Evolutionary conservation across 202 grass and related monocot species (phyloP), one percentile per base, ranked within the genome.

Genomic region (Carex sylvatica): DNA sequence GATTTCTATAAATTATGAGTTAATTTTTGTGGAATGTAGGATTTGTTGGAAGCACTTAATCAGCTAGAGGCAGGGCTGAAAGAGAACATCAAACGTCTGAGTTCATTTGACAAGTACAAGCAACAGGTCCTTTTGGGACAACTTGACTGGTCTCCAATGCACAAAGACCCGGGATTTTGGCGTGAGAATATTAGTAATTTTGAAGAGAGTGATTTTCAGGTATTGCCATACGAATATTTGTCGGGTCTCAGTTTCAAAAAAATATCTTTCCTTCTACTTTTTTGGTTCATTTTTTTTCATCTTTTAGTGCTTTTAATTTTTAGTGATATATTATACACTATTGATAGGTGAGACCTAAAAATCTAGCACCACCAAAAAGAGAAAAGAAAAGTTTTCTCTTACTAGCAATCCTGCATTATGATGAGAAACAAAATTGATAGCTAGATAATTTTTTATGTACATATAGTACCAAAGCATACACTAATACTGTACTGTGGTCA

Each of bases 121-220:
- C 93, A 99, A 47, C 88, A 99, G 84, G 93, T 95, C 73, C 91
- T 99, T 95, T 79, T 95, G 72, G 96, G 92, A 81, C 87, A 95
- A 88, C 92, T 95, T 51, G 92, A 98, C 42, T 98, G 96, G 96
- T 95, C 89, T 84, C 87, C 96, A 65, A 92, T 98, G 92, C 92
- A 98, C 88, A 98, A 95, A 86, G 88, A 98, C 74, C 91, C 96
- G 66, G 85, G 64, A 75, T 98, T 98, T 89, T 98, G 96, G 96
- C 91, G 89, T 20, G 96, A 98, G 28, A 99, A 99, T 83, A 93
- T 95, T 62, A 89, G 83, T 58, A 95, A 95, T 82, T 99, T 99
- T 75, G 93, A 99, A 83, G 96, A 99, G 84, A 99, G 95, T 89
- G 96, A 95, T 93, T 99, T 99, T 86, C 91, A 99, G 96, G 96